Percentiles rank a stretch among this genome's conserved stretches.
These are phyloP conservation scores for Aureobasidium namibiae DNA, from an alignment of 2,329 filamentous ascomycete species.

Conservation along the genomic window DNA sequence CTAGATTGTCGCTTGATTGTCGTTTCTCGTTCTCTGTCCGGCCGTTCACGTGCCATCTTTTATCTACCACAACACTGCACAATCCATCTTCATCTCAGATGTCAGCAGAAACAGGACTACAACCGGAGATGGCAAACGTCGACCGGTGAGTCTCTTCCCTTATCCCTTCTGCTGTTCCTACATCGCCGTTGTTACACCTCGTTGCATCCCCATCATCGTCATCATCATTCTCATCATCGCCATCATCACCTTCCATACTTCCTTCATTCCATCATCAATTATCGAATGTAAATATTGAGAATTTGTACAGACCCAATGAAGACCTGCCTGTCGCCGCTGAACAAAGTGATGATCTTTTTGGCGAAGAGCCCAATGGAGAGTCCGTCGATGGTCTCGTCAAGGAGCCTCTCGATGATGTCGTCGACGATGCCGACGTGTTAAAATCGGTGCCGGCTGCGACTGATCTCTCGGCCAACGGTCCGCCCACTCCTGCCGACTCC, in stretches of 20 bases:
- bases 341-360: constrained; percentile 28
- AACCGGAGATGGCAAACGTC: constrained; percentile 28
- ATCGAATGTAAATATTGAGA: constrained; percentile 14
- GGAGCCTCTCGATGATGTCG: constrained; percentile 14
- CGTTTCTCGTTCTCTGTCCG: constrained; percentile 2
- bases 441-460: constrained; percentile 1
- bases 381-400: constrained; percentile 9
- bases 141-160: constrained; percentile 50
- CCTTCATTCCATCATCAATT: not conserved
- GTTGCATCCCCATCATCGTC: not conserved
- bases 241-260: constrained; percentile 10
- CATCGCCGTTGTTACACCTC: not conserved
- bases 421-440: not conserved
- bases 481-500: not conserved
- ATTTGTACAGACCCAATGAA: constrained; percentile 10
- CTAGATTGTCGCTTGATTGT: constrained; percentile 10
- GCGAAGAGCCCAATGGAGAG: constrained; percentile 21
- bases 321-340: constrained; percentile 11
- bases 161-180: constrained; percentile 16
- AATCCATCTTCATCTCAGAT: constrained; percentile 1
- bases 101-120: constrained; percentile 12
- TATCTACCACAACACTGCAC: constrained; percentile 5
- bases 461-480: constrained; percentile 2
- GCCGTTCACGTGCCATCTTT: constrained; percentile 11
- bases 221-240: not conserved